Evolutionary conservation across 345 rosid genomes (phyloP), one percentile per base, ranked within the genome.

Genomic region (Viola odorata): DNA sequence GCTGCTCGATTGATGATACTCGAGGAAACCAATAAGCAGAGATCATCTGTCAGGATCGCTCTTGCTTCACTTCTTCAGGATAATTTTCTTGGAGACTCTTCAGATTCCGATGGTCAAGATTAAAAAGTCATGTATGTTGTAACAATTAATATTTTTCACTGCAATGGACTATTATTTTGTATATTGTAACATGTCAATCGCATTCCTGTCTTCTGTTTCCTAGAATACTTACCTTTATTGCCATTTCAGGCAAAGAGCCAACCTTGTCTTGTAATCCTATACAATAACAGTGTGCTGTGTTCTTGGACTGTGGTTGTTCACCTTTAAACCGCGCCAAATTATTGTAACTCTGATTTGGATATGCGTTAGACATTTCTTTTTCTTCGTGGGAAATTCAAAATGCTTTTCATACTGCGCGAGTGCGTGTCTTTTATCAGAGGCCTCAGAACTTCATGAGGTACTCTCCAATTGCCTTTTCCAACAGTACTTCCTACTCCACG

Each of bases 21-120:
- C 0, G 81, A 76, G 55, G 84, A 81, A 78, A 61, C 67, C 42
- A 50, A 64, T 37, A 75, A 78, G 79, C 86, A 79, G 64, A 79
- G 73, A 68, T 74, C 69, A 23, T 75, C 66, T 11, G 68, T 82
- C 7, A 72, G 72, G 62, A 75, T 58, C 61, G 62, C 63, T 40
- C 73, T 80, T 61, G 68, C 63, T 15, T 81, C 70, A 0, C 67
- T 80, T 10, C 77, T 80, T 41, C 60, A 61, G 65, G 52, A 50
- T 37, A 37, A 72, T 63, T 7, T 45, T 74, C 51, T 60, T 23
- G 72, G 45, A 69, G 62, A 57, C 37, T 44, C 12, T 40, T 49
- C 59, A n/a, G 71, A 72, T 40, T 49, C 59, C 12, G 71, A 72
- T 52, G 48, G 62, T 56, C 57, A 60, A 69, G 74, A 60, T 51